phyloP scores from a whole-genome alignment of 768 basidiomycete genomes.

The Tephrocybe sp. region DNA sequence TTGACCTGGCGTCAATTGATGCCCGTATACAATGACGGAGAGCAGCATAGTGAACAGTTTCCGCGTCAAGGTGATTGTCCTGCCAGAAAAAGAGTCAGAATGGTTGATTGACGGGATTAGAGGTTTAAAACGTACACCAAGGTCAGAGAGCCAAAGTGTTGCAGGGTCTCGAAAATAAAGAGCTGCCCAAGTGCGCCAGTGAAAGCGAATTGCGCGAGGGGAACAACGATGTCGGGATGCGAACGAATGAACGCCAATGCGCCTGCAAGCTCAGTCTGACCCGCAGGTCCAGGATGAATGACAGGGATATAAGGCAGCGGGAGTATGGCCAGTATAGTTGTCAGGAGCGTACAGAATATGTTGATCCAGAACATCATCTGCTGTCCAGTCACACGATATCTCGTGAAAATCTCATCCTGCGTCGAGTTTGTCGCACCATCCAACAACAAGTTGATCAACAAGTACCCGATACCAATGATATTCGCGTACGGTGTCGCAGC shows the following conservation, averaged over 20 bases:
- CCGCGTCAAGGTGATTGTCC: constrained; percentile 92
- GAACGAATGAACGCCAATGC: constrained; percentile 71
- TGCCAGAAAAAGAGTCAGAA: constrained; percentile 27
- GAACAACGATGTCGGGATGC: constrained; percentile 72
- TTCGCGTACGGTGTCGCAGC: constrained; percentile 47
- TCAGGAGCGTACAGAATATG: constrained; percentile 74
- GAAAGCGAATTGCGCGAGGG: constrained; percentile 80
- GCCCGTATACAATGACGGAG: constrained; percentile 89
- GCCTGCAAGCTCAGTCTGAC: constrained; percentile 59
- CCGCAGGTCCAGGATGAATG: constrained; percentile 63
- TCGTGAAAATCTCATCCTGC: constrained; percentile 92
- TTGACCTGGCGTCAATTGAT: constrained; percentile 78
- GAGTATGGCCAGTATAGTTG: constrained; percentile 64
- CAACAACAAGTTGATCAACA: constrained; percentile 82
- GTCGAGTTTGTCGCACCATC: constrained; percentile 95
- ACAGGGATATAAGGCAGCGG: constrained; percentile 83
- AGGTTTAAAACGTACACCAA: constrained; percentile 54
- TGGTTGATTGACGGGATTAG: not conserved
- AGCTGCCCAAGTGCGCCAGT: constrained; percentile 94
- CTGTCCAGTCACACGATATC: constrained; percentile 74
- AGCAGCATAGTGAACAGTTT: constrained; percentile 98
- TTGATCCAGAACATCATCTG: constrained; percentile 99
- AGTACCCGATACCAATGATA: constrained; percentile 70
- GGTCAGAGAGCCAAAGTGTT: constrained; percentile 87
- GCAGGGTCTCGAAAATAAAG: constrained; percentile 95